Base-by-base conservation (phyloP, 345 rosid species). In the Syzygium aqueum region DNA sequence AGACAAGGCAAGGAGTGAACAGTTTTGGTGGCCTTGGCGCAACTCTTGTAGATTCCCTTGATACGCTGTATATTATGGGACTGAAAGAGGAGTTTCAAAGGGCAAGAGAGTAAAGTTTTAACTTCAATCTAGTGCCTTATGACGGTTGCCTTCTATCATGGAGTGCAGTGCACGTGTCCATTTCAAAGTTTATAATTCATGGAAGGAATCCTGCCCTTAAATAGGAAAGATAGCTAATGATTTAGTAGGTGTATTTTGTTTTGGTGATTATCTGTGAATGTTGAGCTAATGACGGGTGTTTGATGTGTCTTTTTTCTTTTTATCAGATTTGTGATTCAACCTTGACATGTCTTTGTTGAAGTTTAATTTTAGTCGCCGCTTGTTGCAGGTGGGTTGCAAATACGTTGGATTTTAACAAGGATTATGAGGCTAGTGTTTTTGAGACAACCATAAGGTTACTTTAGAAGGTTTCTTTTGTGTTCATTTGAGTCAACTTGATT, bases 1-100 rank as follows among this genome's bases (percentile, higher is more conserved):
- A 94, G 73, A 86, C 98, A 57, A 94, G 91, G 95, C 93, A 92
- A 92, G 99, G 99, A 59, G 90, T 94, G 86, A 91, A 98, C 90
- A 96, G 97, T 94, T 98, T 98, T 90, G 99, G 99, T 89, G 98
- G 99, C 56, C 98, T 98, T 83, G 99, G 99, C 89, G 99, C 98
- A 90, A 95, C 99, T 77, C 91, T 97, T 77, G 77, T 97, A 87
- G 97, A 95, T 90, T 87, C 95, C 87, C 97, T 97, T 67, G 99
- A 95, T 91, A 95, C 99, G 37, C 92, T 97, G 88, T 95, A 91
- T 86, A 97, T 96, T 87, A 97, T 97, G 99, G 99, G 98, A 90
- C 93, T 97, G 67, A 87, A 94, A 52, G 99, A 96, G 87, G 93
- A 96, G 85, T 95, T 97, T 90, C 96, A 92, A 85, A 95, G 92